These are phyloP conservation scores for Auriscalpium vulgare DNA, from an alignment of 768 basidiomycete genomes.

Conservation along the genomic window DNA sequence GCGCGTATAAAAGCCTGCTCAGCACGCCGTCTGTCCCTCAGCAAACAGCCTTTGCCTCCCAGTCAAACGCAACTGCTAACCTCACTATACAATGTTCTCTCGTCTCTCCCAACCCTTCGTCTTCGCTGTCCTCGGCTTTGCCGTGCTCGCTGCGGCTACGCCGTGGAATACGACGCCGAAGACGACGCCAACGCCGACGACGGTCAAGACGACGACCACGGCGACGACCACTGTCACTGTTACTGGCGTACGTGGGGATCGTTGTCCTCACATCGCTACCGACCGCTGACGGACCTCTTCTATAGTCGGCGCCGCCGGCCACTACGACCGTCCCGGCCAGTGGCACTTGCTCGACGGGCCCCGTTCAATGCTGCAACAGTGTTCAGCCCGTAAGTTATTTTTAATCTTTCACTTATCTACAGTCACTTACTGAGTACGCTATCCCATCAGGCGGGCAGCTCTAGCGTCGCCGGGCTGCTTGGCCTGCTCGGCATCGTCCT, in stretches of 20 bases:
- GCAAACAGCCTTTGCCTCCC: background rate
- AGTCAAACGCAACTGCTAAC: background rate
- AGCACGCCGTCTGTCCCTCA: background rate
- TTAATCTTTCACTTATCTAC: background rate
- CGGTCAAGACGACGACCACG: no score
- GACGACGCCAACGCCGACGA: no score
- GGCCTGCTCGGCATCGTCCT: constrained; percentile 1
- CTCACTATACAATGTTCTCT: constrained; percentile 8
- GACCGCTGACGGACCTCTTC: background rate
- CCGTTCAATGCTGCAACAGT: constrained; percentile 19
- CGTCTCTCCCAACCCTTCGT: constrained; percentile 1
- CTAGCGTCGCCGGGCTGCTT: background rate
- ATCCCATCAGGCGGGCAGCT: background rate
- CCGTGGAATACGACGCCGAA: background rate
- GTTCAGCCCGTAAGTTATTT: constrained; percentile 9
- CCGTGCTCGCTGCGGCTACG: constrained; percentile 16
- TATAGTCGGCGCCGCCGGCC: background rate
- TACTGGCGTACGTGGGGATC: background rate
- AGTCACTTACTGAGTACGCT: background rate
- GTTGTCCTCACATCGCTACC: background rate
- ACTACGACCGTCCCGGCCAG: constrained; percentile 4
- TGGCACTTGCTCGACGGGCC: constrained; percentile 13
- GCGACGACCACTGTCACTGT: background rate
- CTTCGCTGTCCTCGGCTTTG: constrained; percentile 10
- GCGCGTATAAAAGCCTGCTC: no score